Evolutionary conservation across 2,329 filamentous ascomycete species (phyloP), one percentile per base, ranked within the genome.

Genomic region (Fusarium circinatum): DNA sequence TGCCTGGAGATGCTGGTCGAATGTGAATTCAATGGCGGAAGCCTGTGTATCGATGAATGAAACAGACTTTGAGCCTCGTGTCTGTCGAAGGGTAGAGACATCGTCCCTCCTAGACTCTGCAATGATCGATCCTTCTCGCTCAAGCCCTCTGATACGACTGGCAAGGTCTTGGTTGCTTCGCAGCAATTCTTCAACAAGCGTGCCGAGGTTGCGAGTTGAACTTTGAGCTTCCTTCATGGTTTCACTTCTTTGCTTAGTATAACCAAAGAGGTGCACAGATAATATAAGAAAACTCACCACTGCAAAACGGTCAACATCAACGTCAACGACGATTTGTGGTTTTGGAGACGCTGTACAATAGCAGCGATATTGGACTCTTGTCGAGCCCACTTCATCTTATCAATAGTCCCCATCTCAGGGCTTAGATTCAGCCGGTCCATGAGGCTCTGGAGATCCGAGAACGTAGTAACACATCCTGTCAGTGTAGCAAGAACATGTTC

Each of bases 191-290:
- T 30, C 10, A 3, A 48, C 45, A 30, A 30, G 26, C 0, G 4
- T 12, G 10, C 45, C 30, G 26, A 48, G 45, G 12, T n/a, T 14
- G 7, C 26, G 26, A 30, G 45, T 48, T 11, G 45, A 48, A 4
- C 20, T 17, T n/a, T 48, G 45, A n/a, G 45, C 45, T 48, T 48
- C 45, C 13, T 48, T 48, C 26, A 48, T 48, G 3, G 26, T 30
- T 48, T 48, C 45, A 12, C 45, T 48, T 8, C 9, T 30, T 10
- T 6, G 0, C 5, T 48, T 48, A 48, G 45, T n/a, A 48, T 4
- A 48, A 15, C 2, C 14, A 30, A 12, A 30, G 12, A 3, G 6
- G 14, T 3, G 2, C 0, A 4, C 0, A 8, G 8, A 48, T 3
- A 0, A 5, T 8, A 6, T 11, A 15, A 9, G 13, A 30, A 48